Percentiles rank a stretch among this genome's conserved stretches.
phyloP scores from a whole-genome alignment of 352 stramenopile genomes.

The Globisporangium spinosum region DNA sequence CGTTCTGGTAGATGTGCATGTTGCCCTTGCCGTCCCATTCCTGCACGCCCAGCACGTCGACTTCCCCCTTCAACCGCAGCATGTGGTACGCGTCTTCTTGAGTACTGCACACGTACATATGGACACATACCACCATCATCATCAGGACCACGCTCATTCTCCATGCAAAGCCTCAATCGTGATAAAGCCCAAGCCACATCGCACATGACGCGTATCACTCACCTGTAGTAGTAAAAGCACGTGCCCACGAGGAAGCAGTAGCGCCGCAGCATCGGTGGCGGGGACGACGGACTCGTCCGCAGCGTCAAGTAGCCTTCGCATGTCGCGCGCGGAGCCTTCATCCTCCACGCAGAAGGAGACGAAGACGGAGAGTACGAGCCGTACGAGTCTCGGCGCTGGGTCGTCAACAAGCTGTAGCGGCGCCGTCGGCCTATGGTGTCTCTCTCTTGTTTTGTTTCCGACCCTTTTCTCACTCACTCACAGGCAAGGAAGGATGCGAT shows the following conservation, averaged over 20 bases:
- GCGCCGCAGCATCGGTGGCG: constrained; percentile 79
- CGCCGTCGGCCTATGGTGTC: constrained; percentile 16
- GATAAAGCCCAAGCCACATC: background rate
- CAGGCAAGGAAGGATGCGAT: background rate
- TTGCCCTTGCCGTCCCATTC: constrained; percentile 91
- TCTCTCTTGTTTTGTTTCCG: background rate
- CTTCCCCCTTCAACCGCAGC: constrained; percentile 81
- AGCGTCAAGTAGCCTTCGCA: constrained; percentile 87
- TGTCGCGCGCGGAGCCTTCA: constrained; percentile 79
- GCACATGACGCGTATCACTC: background rate
- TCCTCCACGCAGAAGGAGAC: constrained; percentile 24
- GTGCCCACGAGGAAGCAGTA: constrained; percentile 89
- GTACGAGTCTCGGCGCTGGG: constrained; percentile 14
- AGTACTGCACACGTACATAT: constrained; percentile 35
- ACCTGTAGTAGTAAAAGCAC: constrained; percentile 85
- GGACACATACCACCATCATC: background rate
- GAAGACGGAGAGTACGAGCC: background rate
- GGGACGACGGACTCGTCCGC: constrained; percentile 81
- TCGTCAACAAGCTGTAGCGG: constrained; percentile 17
- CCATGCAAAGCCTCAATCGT: background rate
- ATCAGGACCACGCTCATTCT: background rate
- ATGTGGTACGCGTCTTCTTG: constrained; percentile 90
- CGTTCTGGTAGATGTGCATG: constrained; percentile 89
- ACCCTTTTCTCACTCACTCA: background rate
- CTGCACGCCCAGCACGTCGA: constrained; percentile 87